Evolutionary conservation across 2,329 filamentous ascomycete genomes (phyloP), one percentile per base, ranked within the genome.

Genomic region (Diplodia sapinea): DNA sequence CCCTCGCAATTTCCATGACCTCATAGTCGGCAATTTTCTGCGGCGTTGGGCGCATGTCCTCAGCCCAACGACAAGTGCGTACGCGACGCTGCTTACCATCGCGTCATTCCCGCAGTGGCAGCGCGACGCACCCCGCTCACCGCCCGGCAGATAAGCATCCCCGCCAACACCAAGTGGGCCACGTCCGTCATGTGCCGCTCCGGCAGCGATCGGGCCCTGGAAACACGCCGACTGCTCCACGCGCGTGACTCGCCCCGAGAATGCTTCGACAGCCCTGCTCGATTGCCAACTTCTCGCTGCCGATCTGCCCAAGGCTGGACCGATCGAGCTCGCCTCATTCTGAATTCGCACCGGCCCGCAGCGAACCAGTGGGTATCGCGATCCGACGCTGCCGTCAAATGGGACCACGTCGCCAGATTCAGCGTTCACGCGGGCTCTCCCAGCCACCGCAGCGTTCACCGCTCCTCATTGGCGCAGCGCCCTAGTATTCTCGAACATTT

Each of bases 81-180:
- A 17, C 23, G n/a, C 23, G n/a, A 17, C 40, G 15, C 29, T 15
- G 29, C 47, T 11, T n/a, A 17, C 38, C 9, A 33, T 63, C 59
- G 59, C 59, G 59, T 63, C 59, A 51, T 38, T 36, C 29, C 29
- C 59, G 59, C 59, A n/a, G n/a, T 33, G 23, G 59, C 59, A n/a
- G n/a, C 54, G 12, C 23, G 51, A 15, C 20, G 29, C 57, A 4
- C 26, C 17, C 29, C 43, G 47, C 29, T 51, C 59, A 63, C 59
- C 59, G 59, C 59, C 59, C 47, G 59, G 59, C 59, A 63, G 59
- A 63, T 63, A 63, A 51, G 59, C 59, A 51, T 49, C 59, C 59
- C 59, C 29, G 59, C 29, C 43, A 36, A 36, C 59, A 38, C 59
- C 59, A 63, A 36, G 59, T 63, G 59, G 59, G 59, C 59, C 59